phyloP scores from a whole-genome alignment of 2,329 filamentous ascomycete genomes.

The Colletotrichum siamense region DNA sequence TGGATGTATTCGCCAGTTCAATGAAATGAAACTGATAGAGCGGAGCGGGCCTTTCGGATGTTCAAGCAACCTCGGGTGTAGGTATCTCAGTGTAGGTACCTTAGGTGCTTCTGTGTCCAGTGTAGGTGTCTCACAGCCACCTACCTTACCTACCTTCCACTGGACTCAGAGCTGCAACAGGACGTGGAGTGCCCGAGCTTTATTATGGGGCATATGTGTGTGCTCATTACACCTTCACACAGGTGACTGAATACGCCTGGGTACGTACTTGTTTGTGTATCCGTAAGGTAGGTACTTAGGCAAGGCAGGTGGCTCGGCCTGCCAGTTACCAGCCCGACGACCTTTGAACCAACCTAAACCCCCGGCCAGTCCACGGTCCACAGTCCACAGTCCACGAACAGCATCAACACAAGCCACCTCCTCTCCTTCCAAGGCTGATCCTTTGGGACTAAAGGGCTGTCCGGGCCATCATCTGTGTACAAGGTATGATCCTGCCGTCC shows the following conservation, averaged over 20 bases:
- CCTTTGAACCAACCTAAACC: not conserved
- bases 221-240: not conserved
- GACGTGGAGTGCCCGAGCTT: not conserved
- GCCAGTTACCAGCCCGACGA: conserved; percentile 12
- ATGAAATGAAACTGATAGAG: not conserved
- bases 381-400: conserved; percentile 1
- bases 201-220: not conserved
- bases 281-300: not conserved
- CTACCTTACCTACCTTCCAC: not conserved
- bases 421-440: not conserved
- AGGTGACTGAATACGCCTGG: not conserved
- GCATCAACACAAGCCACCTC: not conserved
- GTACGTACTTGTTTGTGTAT: not conserved
- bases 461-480: conserved; percentile 8
- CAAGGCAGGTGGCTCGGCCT: conserved; percentile 4
- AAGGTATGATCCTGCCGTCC: not conserved
- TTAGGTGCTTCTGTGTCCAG: not conserved
- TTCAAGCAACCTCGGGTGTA: not conserved
- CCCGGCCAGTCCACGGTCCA: not conserved
- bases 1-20: not conserved
- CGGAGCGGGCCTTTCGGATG: conserved; percentile 4
- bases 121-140: not conserved
- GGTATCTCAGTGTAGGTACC: too few relatives aligned
- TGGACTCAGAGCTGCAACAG: not conserved
- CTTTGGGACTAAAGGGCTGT: not conserved